A percentile compares a stretch with the other conserved stretches of the same genome.
phyloP scores from a whole-genome alignment of 2,329 filamentous ascomycete species.

The Sporothrix inflata region DNA sequence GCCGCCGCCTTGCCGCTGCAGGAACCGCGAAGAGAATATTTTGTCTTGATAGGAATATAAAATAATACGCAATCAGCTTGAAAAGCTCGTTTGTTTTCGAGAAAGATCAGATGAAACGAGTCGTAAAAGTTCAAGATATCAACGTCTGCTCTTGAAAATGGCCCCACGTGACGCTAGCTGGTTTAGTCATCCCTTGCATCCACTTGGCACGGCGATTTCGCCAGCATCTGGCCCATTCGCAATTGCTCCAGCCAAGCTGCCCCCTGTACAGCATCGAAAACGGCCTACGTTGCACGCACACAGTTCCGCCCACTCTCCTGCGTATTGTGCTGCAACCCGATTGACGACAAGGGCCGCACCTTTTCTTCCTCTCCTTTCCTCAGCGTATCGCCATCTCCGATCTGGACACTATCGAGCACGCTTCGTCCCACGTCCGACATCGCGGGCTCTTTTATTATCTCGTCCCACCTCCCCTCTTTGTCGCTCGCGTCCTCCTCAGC shows the following conservation, averaged over 20 bases:
- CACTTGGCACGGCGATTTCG: conserved; percentile 13
- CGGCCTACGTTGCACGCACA: neutral
- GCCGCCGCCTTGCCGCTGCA: neutral
- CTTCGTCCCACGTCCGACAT: conserved; percentile 21
- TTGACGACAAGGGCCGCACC: neutral
- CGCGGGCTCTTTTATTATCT: conserved; percentile 1
- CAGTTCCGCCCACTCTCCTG: neutral
- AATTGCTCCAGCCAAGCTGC: conserved; percentile 20
- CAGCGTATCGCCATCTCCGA: neutral
- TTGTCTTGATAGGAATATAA: too few relatives aligned
- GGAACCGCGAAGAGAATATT: neutral
- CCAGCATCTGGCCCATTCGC: conserved; percentile 13
- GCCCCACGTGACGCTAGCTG: conserved; percentile 13
- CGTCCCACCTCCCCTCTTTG: conserved; percentile 15
- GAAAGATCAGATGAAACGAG: neutral
- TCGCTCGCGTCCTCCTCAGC: neutral
- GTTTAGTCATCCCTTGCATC: conserved; percentile 8
- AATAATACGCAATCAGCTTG: neutral
- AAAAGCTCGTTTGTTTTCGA: neutral
- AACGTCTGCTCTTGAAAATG: neutral
- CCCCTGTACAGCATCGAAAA: conserved; percentile 18
- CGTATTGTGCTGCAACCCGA: neutral
- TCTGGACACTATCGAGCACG: neutral
- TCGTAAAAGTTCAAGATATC: neutral
- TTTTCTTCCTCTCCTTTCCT: neutral